phyloP scores from a whole-genome alignment of 441 rosid genomes.

The Aleurites moluccanus region DNA sequence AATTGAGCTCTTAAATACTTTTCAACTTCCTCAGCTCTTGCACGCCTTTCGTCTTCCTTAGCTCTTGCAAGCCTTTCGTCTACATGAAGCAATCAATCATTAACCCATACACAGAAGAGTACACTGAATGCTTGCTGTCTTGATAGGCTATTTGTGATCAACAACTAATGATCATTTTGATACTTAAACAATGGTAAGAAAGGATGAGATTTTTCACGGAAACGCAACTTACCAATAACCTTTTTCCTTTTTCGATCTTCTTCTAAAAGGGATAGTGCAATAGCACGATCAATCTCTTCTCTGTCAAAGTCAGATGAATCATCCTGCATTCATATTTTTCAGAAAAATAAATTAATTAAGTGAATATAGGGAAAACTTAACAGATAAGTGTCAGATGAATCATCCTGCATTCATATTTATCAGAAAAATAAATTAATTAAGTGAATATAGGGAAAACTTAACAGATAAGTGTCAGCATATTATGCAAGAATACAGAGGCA shows the following conservation, averaged over 20 bases:
- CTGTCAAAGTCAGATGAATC: slow-evolving; percentile 48
- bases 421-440: background rate
- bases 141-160: background rate
- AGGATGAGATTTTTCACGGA: background rate
- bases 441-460: background rate
- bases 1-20: slow-evolving; percentile 66
- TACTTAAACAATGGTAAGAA: background rate
- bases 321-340: slow-evolving; percentile 41
- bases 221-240: slow-evolving; percentile 48
- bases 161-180: background rate
- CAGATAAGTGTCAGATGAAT: slow-evolving; percentile 6
- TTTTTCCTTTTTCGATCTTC: slow-evolving; percentile 54
- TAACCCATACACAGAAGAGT: background rate
- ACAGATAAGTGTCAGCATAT: slow-evolving; percentile 3
- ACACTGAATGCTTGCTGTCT: background rate
- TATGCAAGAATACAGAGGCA: slow-evolving; percentile 16
- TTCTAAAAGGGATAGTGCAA: slow-evolving; percentile 58
- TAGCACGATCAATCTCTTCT: slow-evolving; percentile 51
- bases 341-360: background rate
- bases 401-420: no score
- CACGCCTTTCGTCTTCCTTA: slow-evolving; percentile 42
- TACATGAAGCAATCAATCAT: background rate
- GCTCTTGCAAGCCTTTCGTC: slow-evolving; percentile 35
- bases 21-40: slow-evolving; percentile 69
- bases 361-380: background rate